A percentile compares a stretch with the other conserved stretches of the same genome.
phyloP scores from a whole-genome alignment of 169 alveolate genomes.

The Eimeria necatrix region DNA sequence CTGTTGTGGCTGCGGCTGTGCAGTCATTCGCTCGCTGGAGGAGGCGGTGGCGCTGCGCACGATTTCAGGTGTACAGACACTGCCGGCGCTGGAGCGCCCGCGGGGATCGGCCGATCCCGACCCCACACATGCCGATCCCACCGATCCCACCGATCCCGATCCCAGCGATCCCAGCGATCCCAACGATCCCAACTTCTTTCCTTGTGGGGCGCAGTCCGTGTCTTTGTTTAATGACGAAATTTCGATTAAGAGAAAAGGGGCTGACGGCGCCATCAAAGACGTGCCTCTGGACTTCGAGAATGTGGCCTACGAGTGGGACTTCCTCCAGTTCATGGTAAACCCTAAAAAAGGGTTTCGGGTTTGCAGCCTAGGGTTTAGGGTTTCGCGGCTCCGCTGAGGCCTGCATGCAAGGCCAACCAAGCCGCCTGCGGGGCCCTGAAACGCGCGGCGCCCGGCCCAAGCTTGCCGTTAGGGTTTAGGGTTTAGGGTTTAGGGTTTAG shows the following conservation, averaged over 20 bases:
- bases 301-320: background rate
- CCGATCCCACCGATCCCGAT: too few species aligned
- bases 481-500: too few species aligned
- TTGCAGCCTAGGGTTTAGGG: too few species aligned
- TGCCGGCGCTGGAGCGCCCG: background rate
- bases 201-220: conserved; percentile 4
- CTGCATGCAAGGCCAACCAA: too few species aligned
- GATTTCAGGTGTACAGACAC: background rate
- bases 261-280: background rate
- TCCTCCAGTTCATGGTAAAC: background rate
- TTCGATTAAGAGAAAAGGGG: background rate
- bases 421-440: too few species aligned
- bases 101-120: background rate
- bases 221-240: background rate
- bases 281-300: background rate
- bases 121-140: too few species aligned
- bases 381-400: too few species aligned
- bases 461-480: too few species aligned
- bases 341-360: too few species aligned
- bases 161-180: background rate
- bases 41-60: background rate
- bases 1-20: background rate
- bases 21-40: background rate
- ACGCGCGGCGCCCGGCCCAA: too few species aligned
- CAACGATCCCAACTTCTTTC: background rate